Evolutionary conservation across 192 early-diverging fungal species (phyloP).

Genomic region (Entomortierella beljakovae): DNA sequence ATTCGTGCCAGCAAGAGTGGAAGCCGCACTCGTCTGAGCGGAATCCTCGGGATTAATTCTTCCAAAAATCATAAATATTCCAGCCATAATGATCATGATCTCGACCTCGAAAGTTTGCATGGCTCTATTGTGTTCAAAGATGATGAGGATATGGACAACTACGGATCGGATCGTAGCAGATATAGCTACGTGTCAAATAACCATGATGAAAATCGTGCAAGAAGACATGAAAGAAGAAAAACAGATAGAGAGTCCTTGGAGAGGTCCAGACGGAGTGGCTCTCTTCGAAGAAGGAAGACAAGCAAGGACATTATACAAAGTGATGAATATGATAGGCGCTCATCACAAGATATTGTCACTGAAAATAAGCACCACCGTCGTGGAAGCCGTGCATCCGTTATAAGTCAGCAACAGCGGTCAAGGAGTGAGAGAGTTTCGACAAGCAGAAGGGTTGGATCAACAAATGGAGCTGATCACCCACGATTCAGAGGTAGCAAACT

Average conservation of each 20-base stretch:
- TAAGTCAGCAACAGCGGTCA: neutral
- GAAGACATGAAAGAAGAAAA: neutral
- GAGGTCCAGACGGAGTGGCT: conserved; percentile 12
- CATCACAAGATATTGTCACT: neutral
- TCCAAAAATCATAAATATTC: neutral
- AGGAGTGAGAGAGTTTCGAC: neutral
- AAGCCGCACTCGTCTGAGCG: conserved; percentile 14
- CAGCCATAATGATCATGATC: conserved; percentile 20
- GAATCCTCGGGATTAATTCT: neutral
- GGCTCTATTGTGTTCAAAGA: conserved; percentile 45
- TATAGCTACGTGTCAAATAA: neutral
- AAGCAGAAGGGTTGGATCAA: conserved; percentile 18
- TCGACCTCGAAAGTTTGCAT: conserved; percentile 47
- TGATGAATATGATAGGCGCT: neutral
- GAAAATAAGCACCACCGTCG: conserved; percentile 5
- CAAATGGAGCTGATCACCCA: conserved; percentile 50
- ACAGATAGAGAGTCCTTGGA: neutral
- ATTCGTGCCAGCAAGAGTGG: conserved; percentile 43
- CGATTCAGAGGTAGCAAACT: conserved; percentile 37
- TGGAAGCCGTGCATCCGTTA: conserved; percentile 13
- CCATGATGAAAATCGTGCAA: neutral
- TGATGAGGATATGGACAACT: neutral
- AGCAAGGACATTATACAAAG: neutral
- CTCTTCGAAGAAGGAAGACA: conserved; percentile 8
- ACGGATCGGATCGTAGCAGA: neutral